Conservation (phyloP, 2,329 filamentous ascomycete species). For the Aspergillus niger region DNA sequence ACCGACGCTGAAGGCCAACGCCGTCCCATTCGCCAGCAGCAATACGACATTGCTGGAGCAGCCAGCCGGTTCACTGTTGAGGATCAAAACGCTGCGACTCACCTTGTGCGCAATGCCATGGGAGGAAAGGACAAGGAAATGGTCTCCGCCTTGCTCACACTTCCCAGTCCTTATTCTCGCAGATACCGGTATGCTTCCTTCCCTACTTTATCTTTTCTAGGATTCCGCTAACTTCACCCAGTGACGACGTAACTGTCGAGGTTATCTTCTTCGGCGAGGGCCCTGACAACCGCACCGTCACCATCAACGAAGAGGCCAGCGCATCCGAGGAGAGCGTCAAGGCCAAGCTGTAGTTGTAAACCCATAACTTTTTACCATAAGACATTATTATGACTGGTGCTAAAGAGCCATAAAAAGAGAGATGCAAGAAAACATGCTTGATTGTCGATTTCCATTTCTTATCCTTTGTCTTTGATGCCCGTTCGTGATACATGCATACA, state of each 20-base stretch:
- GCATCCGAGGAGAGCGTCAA: conserved; percentile 55
- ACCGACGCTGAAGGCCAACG: conserved; percentile 65
- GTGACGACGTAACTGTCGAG: conserved; percentile 94
- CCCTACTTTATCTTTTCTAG: neutral
- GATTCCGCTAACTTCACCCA: conserved; percentile 42
- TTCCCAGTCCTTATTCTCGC: conserved; percentile 87
- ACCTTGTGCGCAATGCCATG: conserved; percentile 90
- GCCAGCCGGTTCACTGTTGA: conserved; percentile 87
- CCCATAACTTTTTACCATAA: too few relatives aligned
- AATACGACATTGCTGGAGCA: conserved; percentile 75
- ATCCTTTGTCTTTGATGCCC: neutral
- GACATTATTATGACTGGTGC: neutral
- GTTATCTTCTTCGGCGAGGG: conserved; percentile 97
- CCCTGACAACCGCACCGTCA: conserved; percentile 72
- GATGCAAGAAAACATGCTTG: neutral
- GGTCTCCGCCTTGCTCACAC: conserved; percentile 84
- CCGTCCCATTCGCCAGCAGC: conserved; percentile 81
- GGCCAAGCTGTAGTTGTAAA: conserved; percentile 48
- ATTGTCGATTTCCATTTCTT: conserved; percentile 2
- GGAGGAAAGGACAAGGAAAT: conserved; percentile 93
- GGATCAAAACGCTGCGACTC: conserved; percentile 94
- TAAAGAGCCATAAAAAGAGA: neutral
- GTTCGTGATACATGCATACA: neutral
- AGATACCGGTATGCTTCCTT: conserved; percentile 72
- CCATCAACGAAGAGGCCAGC: conserved; percentile 84